Percentiles rank a stretch among this genome's conserved stretches.
Conservation (phyloP, 306 rosid species). For the Quercus wislizeni region DNA sequence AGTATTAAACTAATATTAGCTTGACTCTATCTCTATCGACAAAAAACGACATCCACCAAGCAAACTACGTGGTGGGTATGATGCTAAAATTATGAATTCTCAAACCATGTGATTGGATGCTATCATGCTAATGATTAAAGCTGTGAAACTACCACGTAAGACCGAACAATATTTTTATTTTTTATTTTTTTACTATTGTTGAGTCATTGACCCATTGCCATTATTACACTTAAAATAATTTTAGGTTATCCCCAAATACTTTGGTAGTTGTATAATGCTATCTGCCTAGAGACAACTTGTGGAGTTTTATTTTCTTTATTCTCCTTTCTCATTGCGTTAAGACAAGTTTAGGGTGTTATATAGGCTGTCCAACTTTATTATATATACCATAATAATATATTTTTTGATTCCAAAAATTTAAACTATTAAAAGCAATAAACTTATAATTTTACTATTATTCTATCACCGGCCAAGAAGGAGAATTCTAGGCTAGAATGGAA, state of each 20-base stretch:
- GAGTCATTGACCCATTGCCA: neutral
- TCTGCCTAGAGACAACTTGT: too few relatives aligned
- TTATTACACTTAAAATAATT: slow-evolving; percentile 6
- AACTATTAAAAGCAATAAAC: too few relatives aligned
- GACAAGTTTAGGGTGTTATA: too few relatives aligned
- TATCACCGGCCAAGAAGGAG: too few relatives aligned
- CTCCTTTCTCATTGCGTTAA: too few relatives aligned
- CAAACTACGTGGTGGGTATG: neutral
- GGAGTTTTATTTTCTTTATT: too few relatives aligned
- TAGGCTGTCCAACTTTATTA: too few relatives aligned
- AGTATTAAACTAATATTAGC: neutral
- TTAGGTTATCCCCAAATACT: neutral
- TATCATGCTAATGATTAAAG: neutral
- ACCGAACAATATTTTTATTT: neutral
- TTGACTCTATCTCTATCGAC: neutral
- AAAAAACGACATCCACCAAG: neutral
- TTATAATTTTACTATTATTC: too few relatives aligned
- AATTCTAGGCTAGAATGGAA: neutral
- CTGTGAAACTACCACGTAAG: neutral
- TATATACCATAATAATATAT: too few relatives aligned
- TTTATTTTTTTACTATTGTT: neutral
- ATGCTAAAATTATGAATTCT: neutral
- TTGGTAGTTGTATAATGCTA: too few relatives aligned
- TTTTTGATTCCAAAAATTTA: too few relatives aligned
- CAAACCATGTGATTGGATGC: neutral